Percentiles rank a stretch among this genome's conserved stretches.
These are phyloP conservation scores for Morella rubra DNA, from an alignment of 306 rosid genomes.

Conservation along the genomic window DNA sequence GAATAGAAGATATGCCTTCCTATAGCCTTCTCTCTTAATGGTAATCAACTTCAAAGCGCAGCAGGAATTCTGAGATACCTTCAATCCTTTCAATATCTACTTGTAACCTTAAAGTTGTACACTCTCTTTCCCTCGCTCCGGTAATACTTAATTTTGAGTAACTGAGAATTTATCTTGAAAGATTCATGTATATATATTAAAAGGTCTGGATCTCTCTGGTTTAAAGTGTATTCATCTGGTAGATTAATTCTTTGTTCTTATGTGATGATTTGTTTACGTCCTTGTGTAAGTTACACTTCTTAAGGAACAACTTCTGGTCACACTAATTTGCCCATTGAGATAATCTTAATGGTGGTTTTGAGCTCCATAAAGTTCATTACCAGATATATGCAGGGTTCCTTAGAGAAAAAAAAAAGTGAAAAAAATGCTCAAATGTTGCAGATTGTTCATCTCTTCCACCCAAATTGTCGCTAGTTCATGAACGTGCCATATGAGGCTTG, in stretches of 20 bases:
- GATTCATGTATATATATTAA: not conserved
- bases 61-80: not conserved
- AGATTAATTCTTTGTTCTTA: not conserved
- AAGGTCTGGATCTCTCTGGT: not conserved
- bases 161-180: too few relatives aligned
- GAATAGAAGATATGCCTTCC: constrained; percentile 96
- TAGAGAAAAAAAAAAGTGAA: too few relatives aligned
- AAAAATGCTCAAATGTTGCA: too few relatives aligned
- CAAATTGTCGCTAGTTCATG: too few relatives aligned
- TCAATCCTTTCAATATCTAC: constrained; percentile 3
- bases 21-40: constrained; percentile 63
- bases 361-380: too few relatives aligned
- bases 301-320: too few relatives aligned
- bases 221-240: not conserved
- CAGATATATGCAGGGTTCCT: too few relatives aligned
- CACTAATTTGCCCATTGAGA: too few relatives aligned
- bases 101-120: constrained; percentile 14
- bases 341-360: too few relatives aligned
- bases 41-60: constrained; percentile 14
- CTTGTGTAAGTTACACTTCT: not conserved
- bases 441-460: too few relatives aligned
- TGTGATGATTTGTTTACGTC: not conserved
- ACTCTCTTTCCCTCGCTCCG: constrained; percentile 1
- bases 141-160: too few relatives aligned
- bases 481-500: too few relatives aligned